Evolutionary conservation across 495 filamentous ascomycete genomes (phyloP).

Genomic region (Aspergillus olivimuriae): DNA sequence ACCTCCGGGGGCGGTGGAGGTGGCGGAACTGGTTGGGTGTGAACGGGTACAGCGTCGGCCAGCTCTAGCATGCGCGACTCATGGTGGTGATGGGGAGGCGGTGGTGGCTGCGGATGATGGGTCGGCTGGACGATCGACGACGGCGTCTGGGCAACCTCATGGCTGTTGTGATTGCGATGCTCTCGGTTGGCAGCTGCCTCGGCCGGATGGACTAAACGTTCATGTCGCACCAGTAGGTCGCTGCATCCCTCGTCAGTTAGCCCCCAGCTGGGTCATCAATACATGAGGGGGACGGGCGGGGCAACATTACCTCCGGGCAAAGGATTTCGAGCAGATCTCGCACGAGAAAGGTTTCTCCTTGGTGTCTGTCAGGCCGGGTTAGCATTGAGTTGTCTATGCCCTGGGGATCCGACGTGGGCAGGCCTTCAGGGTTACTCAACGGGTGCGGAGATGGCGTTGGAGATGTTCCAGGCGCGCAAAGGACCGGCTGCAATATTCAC

Average conservation of each 20-base stretch:
- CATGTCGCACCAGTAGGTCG: slow-evolving; percentile 65
- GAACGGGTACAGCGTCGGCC: slow-evolving; percentile 38
- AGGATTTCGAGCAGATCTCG: slow-evolving; percentile 46
- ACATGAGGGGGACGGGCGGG: too few species aligned
- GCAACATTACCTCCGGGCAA: slow-evolving; percentile 39
- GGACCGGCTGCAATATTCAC: slow-evolving; percentile 44
- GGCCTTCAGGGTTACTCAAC: slow-evolving; percentile 38
- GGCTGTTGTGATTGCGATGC: slow-evolving; percentile 28
- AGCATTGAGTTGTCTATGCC: slow-evolving; percentile 8
- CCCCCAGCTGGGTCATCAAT: too few species aligned
- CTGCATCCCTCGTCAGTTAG: too few species aligned
- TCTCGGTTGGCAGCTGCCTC: slow-evolving; percentile 44
- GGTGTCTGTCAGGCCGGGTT: slow-evolving; percentile 37
- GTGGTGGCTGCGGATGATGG: slow-evolving; percentile 8
- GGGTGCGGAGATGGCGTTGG: slow-evolving; percentile 49
- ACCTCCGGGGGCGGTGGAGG: slow-evolving; percentile 34
- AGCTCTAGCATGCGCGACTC: slow-evolving; percentile 45
- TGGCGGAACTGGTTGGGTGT: slow-evolving; percentile 31
- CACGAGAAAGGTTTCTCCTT: slow-evolving; percentile 52
- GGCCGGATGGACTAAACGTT: slow-evolving; percentile 65
- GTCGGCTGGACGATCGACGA: slow-evolving; percentile 33
- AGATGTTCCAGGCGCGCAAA: slow-evolving; percentile 49
- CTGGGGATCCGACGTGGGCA: slow-evolving; percentile 2
- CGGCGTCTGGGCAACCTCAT: slow-evolving; percentile 32
- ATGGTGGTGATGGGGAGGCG: slow-evolving; percentile 14